phyloP scores from a whole-genome alignment of 257 asterid species.

The Capsicum pubescens region DNA sequence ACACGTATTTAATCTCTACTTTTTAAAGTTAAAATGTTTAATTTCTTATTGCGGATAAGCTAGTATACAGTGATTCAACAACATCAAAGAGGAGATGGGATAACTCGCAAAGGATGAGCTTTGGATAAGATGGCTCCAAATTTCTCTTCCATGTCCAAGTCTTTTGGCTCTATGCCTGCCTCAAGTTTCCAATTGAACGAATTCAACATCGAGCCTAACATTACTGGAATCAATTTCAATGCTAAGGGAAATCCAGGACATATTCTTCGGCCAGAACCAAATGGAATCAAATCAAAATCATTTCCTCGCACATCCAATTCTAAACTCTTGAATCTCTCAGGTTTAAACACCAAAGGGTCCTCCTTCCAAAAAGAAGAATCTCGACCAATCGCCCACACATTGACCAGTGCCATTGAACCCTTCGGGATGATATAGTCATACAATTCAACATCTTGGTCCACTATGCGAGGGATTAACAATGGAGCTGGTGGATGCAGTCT shows the following conservation, averaged over 20 bases:
- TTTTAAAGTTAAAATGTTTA: too few relatives aligned
- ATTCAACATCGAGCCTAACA: constrained; percentile 17
- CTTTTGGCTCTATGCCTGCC: neutral
- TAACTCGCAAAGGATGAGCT: constrained; percentile 18
- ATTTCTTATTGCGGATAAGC: too few relatives aligned
- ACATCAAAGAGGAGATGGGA: neutral
- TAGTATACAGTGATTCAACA: too few relatives aligned
- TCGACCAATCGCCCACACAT: constrained; percentile 42
- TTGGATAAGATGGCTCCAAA: constrained; percentile 21
- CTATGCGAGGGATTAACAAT: constrained; percentile 33
- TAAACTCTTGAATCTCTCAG: constrained; percentile 17
- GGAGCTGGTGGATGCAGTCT: constrained; percentile 44
- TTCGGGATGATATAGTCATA: constrained; percentile 7
- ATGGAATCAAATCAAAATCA: constrained; percentile 30
- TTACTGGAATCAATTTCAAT: neutral
- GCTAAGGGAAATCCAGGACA: constrained; percentile 27
- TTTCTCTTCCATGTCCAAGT: constrained; percentile 28
- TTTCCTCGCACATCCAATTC: neutral
- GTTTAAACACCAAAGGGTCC: constrained; percentile 34
- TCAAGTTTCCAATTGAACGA: constrained; percentile 30
- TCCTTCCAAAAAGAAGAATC: constrained; percentile 37
- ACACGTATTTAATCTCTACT: too few relatives aligned
- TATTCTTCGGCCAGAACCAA: constrained; percentile 28
- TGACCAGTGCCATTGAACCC: constrained; percentile 30
- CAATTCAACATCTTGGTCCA: constrained; percentile 27